Evolutionary conservation across 345 rosid genomes (phyloP), one percentile per base, ranked within the genome.

Genomic region (Rhodamnia rubescens): DNA sequence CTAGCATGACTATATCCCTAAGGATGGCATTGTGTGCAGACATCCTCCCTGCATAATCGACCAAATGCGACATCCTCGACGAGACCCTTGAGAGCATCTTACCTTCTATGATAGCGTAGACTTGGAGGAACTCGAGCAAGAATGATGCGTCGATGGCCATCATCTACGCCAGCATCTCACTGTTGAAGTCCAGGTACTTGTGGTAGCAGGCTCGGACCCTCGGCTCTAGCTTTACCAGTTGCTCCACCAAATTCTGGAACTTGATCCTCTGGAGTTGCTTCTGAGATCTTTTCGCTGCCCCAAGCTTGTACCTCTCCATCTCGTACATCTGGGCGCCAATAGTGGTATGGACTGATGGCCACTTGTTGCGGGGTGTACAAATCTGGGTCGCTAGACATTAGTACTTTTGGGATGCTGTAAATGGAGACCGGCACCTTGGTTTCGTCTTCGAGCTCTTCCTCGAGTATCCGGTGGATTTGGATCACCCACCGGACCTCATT

Each of bases 271-370:
- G 84, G 11, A 85, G 89, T 22, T 78, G 89, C 42, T 83, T 91
- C 54, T 91, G 95, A 40, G 87, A 29, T 61, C 92, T 93, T 89
- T 87, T 92, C 0, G 95, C 96, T 3, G 96, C 92, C n/a, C 91
- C 83, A 2, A 95, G 86, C 88, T 96, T 96, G 83, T 90, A 92
- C 69, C 94, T 86, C 80, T 94, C 93, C 95, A 91, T 93, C 88
- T 95, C 97, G 53, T 90, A 88, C 53, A 94, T 92, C 98, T 7
- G 96, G 95, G 20, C 92, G 96, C 87, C 92, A 89, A 86, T 89
- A 86, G 84, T 96, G 98, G 88, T 96, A 95, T 59, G 96, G 98
- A 51, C 99, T 98, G 3, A 96, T 85, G 5, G 99, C 94, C 14
- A 94, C 94, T 61, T 89, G 89, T 47, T 95, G 97, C 15, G 97